phyloP scores from a whole-genome alignment of 768 basidiomycete genomes.

The Butyriboletus loyo region DNA sequence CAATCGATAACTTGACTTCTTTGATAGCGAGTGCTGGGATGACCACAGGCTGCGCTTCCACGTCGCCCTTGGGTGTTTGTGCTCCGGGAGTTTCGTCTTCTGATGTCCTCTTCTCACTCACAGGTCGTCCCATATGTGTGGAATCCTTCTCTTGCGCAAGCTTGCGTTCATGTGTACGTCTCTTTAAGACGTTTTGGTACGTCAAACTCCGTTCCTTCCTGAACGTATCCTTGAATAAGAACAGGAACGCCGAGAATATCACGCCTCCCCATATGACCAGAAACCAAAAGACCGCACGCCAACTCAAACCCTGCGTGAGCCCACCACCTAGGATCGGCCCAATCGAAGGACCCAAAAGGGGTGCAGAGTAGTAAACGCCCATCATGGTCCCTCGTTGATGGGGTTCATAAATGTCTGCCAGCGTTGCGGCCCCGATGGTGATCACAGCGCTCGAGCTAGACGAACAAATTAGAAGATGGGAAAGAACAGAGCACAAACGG shows the following conservation, averaged over 20 bases:
- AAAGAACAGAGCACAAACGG: not conserved
- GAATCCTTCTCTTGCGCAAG: constrained; percentile 15
- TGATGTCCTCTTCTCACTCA: constrained; percentile 6
- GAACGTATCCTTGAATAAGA: constrained; percentile 83
- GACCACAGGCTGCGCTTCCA: constrained; percentile 19
- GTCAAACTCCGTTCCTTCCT: constrained; percentile 76
- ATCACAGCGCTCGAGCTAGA: constrained; percentile 62
- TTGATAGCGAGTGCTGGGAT: constrained; percentile 14
- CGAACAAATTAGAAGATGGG: not conserved
- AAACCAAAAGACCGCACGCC: constrained; percentile 89
- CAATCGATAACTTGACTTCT: constrained; percentile 54
- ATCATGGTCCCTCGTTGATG: constrained; percentile 73
- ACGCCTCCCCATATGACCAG: constrained; percentile 60
- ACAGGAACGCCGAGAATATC: constrained; percentile 53
- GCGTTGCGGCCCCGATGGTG: constrained; percentile 65
- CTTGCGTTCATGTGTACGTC: constrained; percentile 31
- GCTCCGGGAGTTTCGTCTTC: not conserved
- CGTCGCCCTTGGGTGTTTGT: constrained; percentile 19
- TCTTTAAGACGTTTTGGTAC: constrained; percentile 66
- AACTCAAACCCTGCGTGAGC: constrained; percentile 62
- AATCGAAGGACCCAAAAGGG: constrained; percentile 67
- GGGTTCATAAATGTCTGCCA: constrained; percentile 79
- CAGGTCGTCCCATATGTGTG: constrained; percentile 4
- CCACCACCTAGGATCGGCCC: constrained; percentile 72
- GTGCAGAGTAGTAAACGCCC: constrained; percentile 79